A percentile compares a stretch with the other conserved stretches of the same genome.
Evolutionary conservation across 768 basidiomycete genomes (phyloP).

Genomic region (Mycena epipterygia): DNA sequence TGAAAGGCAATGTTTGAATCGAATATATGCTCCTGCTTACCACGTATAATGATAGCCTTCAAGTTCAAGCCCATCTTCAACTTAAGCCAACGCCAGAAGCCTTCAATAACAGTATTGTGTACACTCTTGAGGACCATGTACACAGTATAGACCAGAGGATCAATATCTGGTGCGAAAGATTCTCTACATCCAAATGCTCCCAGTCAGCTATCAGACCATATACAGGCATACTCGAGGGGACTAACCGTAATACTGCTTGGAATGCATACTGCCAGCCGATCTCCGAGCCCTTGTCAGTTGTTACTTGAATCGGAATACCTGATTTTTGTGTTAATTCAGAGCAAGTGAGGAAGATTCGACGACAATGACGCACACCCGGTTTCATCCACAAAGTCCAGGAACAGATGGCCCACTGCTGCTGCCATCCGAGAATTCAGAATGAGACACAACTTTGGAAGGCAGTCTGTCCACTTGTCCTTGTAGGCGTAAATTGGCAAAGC

Average conservation of each 20-base stretch:
- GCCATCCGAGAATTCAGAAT: slow-evolving; percentile 43
- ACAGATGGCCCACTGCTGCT: slow-evolving; percentile 46
- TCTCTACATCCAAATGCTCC: slow-evolving; percentile 25
- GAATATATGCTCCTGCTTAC: background rate
- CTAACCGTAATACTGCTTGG: no score
- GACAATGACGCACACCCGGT: slow-evolving; percentile 35
- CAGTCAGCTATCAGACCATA: background rate
- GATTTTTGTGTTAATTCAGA: background rate
- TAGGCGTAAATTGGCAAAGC: slow-evolving; percentile 32
- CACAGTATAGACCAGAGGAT: slow-evolving; percentile 34
- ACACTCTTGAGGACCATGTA: slow-evolving; percentile 41
- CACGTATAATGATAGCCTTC: background rate
- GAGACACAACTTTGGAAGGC: slow-evolving; percentile 20
- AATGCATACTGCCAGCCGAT: slow-evolving; percentile 47
- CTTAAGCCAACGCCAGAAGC: slow-evolving; percentile 40
- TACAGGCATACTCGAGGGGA: no score
- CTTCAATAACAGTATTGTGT: slow-evolving; percentile 47
- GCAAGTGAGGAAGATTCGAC: background rate
- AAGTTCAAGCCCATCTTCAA: slow-evolving; percentile 6
- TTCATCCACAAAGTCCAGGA: slow-evolving; percentile 48
- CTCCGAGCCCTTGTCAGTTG: slow-evolving; percentile 48
- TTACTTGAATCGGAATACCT: slow-evolving; percentile 46
- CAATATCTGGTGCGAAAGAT: slow-evolving; percentile 41
- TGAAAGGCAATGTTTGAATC: background rate
- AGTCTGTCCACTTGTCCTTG: slow-evolving; percentile 39